These are phyloP conservation scores for Plicaturopsis crispa DNA, from an alignment of 768 basidiomycete species.

Conservation along the genomic window DNA sequence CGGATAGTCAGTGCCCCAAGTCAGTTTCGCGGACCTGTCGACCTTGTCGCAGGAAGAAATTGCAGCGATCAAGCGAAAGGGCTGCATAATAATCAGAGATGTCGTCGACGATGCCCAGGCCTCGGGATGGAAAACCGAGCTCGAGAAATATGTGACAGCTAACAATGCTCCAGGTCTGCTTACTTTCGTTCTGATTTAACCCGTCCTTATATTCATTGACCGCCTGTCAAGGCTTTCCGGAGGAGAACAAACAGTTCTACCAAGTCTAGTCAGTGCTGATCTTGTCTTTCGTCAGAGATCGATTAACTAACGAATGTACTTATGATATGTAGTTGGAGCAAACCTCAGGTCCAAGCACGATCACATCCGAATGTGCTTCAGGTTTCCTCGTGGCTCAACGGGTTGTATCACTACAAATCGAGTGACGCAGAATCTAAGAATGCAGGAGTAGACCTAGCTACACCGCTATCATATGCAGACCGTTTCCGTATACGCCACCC, in stretches of 20 bases:
- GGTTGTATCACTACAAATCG: constrained; percentile 44
- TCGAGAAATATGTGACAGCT: constrained; percentile 46
- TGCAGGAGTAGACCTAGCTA: constrained; percentile 47
- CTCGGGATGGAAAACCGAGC: constrained; percentile 44
- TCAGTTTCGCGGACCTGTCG: constrained; percentile 47
- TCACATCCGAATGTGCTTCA: constrained; percentile 60
- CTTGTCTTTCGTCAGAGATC: background rate
- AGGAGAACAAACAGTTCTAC: constrained; percentile 64
- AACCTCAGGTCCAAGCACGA: constrained; percentile 58
- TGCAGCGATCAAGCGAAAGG: constrained; percentile 42
- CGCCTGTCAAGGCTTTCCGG: constrained; percentile 37
- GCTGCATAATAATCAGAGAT: constrained; percentile 53
- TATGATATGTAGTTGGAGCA: constrained; percentile 10
- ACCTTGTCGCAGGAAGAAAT: constrained; percentile 37
- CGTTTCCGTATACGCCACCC: constrained; percentile 69
- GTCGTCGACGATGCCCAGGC: constrained; percentile 54
- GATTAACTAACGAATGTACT: background rate
- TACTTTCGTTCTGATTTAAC: background rate
- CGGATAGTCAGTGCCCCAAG: constrained; percentile 51
- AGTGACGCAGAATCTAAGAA: constrained; percentile 23
- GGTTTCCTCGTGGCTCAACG: constrained; percentile 52
- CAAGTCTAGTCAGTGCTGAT: constrained; percentile 49
- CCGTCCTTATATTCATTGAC: constrained; percentile 1
- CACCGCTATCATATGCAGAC: constrained; percentile 66
- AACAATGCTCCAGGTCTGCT: constrained; percentile 47